Base-by-base conservation (phyloP, 257 asterid genomes). In the Sherardia arvensis region DNA sequence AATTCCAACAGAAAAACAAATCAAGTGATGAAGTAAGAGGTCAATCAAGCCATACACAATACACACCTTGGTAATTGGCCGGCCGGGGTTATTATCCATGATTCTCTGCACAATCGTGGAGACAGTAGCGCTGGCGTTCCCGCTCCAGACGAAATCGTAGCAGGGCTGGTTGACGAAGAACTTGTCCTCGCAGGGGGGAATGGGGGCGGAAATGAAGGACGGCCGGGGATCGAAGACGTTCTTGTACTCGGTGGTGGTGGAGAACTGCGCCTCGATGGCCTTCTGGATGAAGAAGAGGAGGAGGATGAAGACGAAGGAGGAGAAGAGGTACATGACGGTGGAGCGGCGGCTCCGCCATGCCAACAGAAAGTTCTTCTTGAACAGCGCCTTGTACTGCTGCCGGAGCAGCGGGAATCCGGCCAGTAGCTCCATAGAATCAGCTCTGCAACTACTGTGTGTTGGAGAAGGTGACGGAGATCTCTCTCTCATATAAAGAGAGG, bases 61-160 rank as follows among this genome's bases (percentile, higher is more conserved):
- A 43, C 7, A 43, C 14, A 73, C 73, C 73, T 67, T 73, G 23
- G 30, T 23, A 4, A 73, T 73, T 17, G 26, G 69, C 25, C 77
- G 27, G 22, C 69, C 69, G 3, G 77, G 77, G 15, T 73, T 73
- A 21, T 67, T 73, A 14, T 47, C 66, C 77, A 67, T 67, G 26
- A 73, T 67, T 15, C 54, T 51, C 28, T 57, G 30, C 2, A 73
- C 77, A 47, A 73, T 73, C 4, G 17, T 18, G 0, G 66, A 7
- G 20, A 73, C 10, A 28, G 55, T 30, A 33, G 29, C 59, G 29
- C 73, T 73, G 17, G 4, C 66, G 63, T 73, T 73, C 0, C 77
- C 77, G 23, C 77, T 67, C 77, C 77, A 73, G 18, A 67, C 58
- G 28, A 73, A 73, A 59, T 73, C 77, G 18, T 17, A 55, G 30